Conservation (phyloP, 768 basidiomycete species). For the Hypholoma fasciculare region DNA sequence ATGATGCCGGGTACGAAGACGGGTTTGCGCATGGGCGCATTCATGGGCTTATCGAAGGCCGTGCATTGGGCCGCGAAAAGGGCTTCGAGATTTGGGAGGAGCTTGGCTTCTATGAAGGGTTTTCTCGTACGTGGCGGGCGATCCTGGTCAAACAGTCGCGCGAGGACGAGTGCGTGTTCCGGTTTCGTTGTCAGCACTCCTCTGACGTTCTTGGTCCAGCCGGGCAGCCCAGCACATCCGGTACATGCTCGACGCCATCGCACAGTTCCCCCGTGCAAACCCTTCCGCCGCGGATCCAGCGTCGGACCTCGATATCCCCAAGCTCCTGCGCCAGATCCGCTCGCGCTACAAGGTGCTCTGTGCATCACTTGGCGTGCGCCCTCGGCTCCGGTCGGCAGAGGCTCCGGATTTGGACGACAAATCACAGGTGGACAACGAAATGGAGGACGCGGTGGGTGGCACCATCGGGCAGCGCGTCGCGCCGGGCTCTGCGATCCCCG, state of each 20-base stretch:
- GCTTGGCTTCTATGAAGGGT: conserved; percentile 90
- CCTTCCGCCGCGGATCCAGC: conserved; percentile 40
- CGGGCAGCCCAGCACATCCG: conserved; percentile 64
- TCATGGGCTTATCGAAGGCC: conserved; percentile 89
- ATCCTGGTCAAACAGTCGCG: conserved; percentile 42
- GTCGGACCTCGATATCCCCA: conserved; percentile 67
- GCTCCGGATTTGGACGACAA: conserved; percentile 3
- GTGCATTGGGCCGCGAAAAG: conserved; percentile 85
- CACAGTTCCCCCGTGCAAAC: conserved; percentile 77
- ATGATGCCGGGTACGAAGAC: conserved; percentile 71
- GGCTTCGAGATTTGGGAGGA: conserved; percentile 98
- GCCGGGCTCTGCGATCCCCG: conserved; percentile 18
- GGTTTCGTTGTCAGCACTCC: background rate
- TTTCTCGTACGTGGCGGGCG: conserved; percentile 69
- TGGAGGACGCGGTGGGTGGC: conserved; percentile 2
- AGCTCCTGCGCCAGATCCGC: conserved; percentile 80
- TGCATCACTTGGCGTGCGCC: conserved; percentile 70
- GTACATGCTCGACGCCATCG: conserved; percentile 69
- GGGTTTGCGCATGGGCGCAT: conserved; percentile 85
- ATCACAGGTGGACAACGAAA: background rate
- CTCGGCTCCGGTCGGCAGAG: conserved; percentile 33
- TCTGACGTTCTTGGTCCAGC: conserved; percentile 30
- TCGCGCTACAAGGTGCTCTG: conserved; percentile 89
- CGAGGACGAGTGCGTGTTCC: conserved; percentile 47
- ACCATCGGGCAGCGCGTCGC: conserved; percentile 5